A percentile compares a stretch with the other conserved stretches of the same genome.
These are phyloP conservation scores for Phaeosphaeriaceae sp. DNA, from an alignment of 2,329 filamentous ascomycete genomes.

Conservation along the genomic window DNA sequence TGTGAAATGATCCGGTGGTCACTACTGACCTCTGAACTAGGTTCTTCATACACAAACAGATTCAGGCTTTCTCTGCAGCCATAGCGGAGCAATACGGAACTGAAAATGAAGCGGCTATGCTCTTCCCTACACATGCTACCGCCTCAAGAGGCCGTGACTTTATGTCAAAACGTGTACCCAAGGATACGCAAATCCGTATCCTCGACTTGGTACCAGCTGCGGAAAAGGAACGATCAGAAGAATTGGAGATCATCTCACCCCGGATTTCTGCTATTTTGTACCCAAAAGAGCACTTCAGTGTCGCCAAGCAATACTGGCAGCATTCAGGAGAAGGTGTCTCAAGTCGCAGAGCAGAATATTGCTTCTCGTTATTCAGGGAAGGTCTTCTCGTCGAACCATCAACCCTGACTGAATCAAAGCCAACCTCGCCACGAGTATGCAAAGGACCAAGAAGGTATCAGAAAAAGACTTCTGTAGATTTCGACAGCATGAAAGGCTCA, in stretches of 20 bases:
- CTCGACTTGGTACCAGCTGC: conserved; percentile 70
- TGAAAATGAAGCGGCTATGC: conserved; percentile 72
- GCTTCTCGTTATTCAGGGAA: conserved; percentile 75
- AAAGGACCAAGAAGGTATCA: conserved; percentile 86
- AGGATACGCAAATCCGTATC: conserved; percentile 58
- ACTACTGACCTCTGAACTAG: conserved; percentile 52
- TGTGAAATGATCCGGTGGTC: not conserved
- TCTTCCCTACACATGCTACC: conserved; percentile 76
- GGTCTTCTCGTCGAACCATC: conserved; percentile 66
- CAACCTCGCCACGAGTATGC: conserved; percentile 49
- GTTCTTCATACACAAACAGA: conserved; percentile 90
- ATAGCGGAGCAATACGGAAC: conserved; percentile 71
- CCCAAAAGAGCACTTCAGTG: conserved; percentile 67
- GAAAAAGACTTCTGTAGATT: conserved; percentile 62
- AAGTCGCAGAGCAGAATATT: conserved; percentile 90
- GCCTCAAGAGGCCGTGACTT: conserved; percentile 80
- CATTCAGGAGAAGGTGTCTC: conserved; percentile 93
- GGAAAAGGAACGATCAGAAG: conserved; percentile 58
- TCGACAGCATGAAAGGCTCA: conserved; percentile 21
- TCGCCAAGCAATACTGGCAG: conserved; percentile 97
- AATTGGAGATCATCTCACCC: conserved; percentile 53
- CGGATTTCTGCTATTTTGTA: conserved; percentile 68
- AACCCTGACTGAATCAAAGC: conserved; percentile 28
- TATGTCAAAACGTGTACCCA: conserved; percentile 66
- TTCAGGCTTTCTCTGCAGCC: conserved; percentile 73